These are phyloP conservation scores for Taiozyma sp. DNA, from an alignment of 1,139 yeast species.

Conservation along the genomic window DNA sequence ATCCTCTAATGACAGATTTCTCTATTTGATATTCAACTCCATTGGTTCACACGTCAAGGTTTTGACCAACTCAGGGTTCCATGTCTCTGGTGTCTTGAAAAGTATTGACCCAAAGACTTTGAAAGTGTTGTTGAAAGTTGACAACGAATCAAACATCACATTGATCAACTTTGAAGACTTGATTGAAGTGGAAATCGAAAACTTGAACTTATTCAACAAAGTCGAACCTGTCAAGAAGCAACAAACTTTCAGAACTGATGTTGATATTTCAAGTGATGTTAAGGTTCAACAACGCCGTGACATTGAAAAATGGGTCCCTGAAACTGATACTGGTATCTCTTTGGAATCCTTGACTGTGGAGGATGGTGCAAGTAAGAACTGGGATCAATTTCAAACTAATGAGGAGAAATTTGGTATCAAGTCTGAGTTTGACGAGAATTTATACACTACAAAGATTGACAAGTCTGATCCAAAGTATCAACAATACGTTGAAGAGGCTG, in stretches of 20 bases:
- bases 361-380: slow-evolving; percentile 33
- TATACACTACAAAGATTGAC: slow-evolving; percentile 83
- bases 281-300: slow-evolving; percentile 43
- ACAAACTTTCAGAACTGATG: slow-evolving; percentile 65
- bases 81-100: slow-evolving; percentile 53
- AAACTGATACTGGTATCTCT: slow-evolving; percentile 29
- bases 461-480: slow-evolving; percentile 69
- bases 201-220: slow-evolving; percentile 34
- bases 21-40: slow-evolving; percentile 45
- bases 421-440: slow-evolving; percentile 81
- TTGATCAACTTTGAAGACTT: slow-evolving; percentile 55
- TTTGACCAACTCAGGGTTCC: slow-evolving; percentile 57
- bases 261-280: slow-evolving; percentile 61
- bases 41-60: slow-evolving; percentile 52
- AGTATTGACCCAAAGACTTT: slow-evolving; percentile 37
- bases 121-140: slow-evolving; percentile 22
- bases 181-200: slow-evolving; percentile 48
- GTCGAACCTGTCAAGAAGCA: slow-evolving; percentile 8
- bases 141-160: slow-evolving; percentile 25
- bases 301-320: slow-evolving; percentile 84
- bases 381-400: slow-evolving; percentile 96
- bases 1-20: slow-evolving; percentile 41
- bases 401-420: slow-evolving; percentile 84
- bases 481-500: slow-evolving; percentile 65
- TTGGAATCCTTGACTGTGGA: slow-evolving; percentile 39